Percentiles rank a stretch among this genome's conserved stretches.
Conservation (phyloP, 2,329 filamentous ascomycete genomes). For the Myrmaecium sp. region DNA sequence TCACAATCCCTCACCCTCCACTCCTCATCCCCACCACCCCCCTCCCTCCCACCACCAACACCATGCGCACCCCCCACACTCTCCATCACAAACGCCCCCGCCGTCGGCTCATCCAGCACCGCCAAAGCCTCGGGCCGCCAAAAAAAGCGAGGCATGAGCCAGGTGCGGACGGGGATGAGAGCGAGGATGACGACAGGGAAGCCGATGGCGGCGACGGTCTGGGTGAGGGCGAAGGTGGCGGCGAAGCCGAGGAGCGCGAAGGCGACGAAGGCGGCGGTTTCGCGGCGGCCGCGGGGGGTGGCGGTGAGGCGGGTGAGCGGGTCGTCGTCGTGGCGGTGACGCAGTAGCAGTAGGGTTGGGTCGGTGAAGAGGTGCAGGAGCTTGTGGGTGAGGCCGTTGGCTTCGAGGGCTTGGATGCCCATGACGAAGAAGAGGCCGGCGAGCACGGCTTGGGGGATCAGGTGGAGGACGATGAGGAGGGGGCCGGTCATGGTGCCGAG, state of each 20-base stretch:
- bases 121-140: slow-evolving; percentile 29
- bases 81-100: slow-evolving; percentile 35
- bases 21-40: slow-evolving; percentile 2
- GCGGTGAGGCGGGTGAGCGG: slow-evolving; percentile 28
- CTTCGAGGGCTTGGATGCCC: slow-evolving; percentile 34
- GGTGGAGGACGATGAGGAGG: slow-evolving; percentile 33
- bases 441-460: slow-evolving; percentile 37
- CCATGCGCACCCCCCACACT: slow-evolving; percentile 33
- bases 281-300: slow-evolving; percentile 22
- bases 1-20: no score
- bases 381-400: slow-evolving; percentile 37
- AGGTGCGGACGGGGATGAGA: slow-evolving; percentile 37
- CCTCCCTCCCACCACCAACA: slow-evolving; percentile 5
- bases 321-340: slow-evolving; percentile 30
- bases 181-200: slow-evolving; percentile 41
- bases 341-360: slow-evolving; percentile 28
- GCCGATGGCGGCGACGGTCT: slow-evolving; percentile 42
- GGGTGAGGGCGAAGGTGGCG: slow-evolving; percentile 39
- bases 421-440: slow-evolving; percentile 42
- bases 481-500: slow-evolving; percentile 41
- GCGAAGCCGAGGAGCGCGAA: slow-evolving; percentile 36
- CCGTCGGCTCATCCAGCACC: slow-evolving; percentile 36
- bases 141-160: slow-evolving; percentile 35
- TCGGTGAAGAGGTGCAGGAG: slow-evolving; percentile 32
- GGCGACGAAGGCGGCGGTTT: slow-evolving; percentile 33